A percentile compares a stretch with the other conserved stretches of the same genome.
These are phyloP conservation scores for Eleusine indica DNA, from an alignment of 176 grass and related monocot species.

Conservation along the genomic window DNA sequence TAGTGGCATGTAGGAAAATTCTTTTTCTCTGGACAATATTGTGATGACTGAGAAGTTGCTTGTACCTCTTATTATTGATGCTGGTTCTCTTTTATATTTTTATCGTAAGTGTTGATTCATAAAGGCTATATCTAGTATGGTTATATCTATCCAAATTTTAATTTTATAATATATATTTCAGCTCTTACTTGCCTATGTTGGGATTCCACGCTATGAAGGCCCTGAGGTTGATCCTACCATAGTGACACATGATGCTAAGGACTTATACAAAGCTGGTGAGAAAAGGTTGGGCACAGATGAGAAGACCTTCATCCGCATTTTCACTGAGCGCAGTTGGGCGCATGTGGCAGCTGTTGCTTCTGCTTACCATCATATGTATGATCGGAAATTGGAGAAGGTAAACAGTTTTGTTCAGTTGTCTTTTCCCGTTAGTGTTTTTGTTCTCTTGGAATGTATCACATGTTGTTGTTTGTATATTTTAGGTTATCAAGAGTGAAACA, in stretches of 20 bases:
- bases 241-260: slow-evolving; percentile 85
- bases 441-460: not conserved
- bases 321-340: slow-evolving; percentile 83
- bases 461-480: slow-evolving; percentile 31
- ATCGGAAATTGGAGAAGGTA: slow-evolving; percentile 81
- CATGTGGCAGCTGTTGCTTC: slow-evolving; percentile 88
- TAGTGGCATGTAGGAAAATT: not conserved
- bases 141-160: slow-evolving; percentile 28
- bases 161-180: slow-evolving; percentile 44
- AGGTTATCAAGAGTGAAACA: slow-evolving; percentile 95
- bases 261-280: slow-evolving; percentile 97
- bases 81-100: slow-evolving; percentile 19
- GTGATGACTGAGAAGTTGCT: slow-evolving; percentile 1
- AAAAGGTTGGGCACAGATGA: slow-evolving; percentile 92
- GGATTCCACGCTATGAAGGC: slow-evolving; percentile 81
- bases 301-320: slow-evolving; percentile 83
- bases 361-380: slow-evolving; percentile 81
- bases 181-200: slow-evolving; percentile 82
- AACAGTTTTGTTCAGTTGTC: slow-evolving; percentile 26
- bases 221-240: slow-evolving; percentile 83
- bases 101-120: slow-evolving; percentile 22
- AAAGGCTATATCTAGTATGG: slow-evolving; percentile 12
- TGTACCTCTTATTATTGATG: not conserved
- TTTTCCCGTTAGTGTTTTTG: slow-evolving; percentile 21
- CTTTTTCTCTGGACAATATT: slow-evolving; percentile 26